These are phyloP conservation scores for Hanseniaspora valbyensis DNA, from an alignment of 805 yeast genomes.

Conservation along the genomic window DNA sequence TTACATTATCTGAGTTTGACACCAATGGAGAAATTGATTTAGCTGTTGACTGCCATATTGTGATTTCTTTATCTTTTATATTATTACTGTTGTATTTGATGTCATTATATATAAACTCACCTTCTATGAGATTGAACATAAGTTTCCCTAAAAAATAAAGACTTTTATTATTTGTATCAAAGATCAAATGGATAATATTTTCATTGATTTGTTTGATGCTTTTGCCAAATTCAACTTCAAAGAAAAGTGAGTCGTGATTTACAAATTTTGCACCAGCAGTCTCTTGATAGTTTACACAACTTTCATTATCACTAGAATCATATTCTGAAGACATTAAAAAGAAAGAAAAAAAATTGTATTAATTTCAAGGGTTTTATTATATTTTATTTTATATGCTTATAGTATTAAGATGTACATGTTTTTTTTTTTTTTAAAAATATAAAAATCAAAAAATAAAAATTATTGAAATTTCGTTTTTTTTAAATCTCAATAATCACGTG, in stretches of 20 bases:
- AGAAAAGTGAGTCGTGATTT: not conserved
- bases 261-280: not conserved
- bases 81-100: not conserved
- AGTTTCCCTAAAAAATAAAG: not conserved
- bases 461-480: too few species aligned
- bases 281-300: too few species aligned
- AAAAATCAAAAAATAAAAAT: too few species aligned
- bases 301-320: constrained; percentile 1
- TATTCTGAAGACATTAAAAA: constrained; percentile 1
- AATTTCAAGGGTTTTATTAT: too few species aligned
- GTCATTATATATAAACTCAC: not conserved
- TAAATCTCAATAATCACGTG: too few species aligned
- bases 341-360: too few species aligned
- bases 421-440: too few species aligned
- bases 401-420: too few species aligned
- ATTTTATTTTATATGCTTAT: too few species aligned
- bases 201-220: not conserved
- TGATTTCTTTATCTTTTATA: not conserved
- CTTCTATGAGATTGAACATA: not conserved
- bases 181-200: not conserved
- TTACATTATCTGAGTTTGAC: not conserved
- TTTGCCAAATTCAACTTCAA: not conserved
- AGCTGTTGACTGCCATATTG: constrained; percentile 9
- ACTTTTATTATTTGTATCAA: not conserved
- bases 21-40: not conserved